Base-by-base conservation (phyloP, 2,329 filamentous ascomycete species). In the Penicillium sp. region DNA sequence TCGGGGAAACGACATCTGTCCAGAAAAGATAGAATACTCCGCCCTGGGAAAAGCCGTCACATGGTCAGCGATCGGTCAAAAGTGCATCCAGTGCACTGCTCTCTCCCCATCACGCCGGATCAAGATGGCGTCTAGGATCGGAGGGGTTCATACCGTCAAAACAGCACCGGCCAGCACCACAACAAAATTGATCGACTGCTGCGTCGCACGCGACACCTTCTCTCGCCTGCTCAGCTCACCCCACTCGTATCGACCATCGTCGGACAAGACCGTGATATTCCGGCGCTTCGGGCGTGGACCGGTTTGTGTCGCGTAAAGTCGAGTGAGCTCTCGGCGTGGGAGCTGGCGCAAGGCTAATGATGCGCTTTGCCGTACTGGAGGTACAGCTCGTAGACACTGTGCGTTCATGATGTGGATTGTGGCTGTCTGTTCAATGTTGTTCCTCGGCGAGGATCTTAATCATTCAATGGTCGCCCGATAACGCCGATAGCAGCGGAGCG, bases 171-270 rank as follows among this genome's bases (percentile, higher is more conserved):
- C 75, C 1, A 89, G 57, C 7, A 96, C 82, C 53, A 96, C 70
- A 56, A 85, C 78, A 56, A 95, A 82, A 69, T 97, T 96, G 74
- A 95, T 85, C 12, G 85, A 86, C 69, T 96, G 91, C 69, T 96
- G 90, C 0, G 88, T 91, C 7, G 89, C 87, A 35, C 91, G 81
- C 25, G 85, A 86, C 3, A 84, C 83, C 68, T 95, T 96, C 66
- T 96, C 91, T 41, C 74, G 74, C 0, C 72, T 74, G 1, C 84
- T 89, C 2, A 97, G 78, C 46, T 93, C 77, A 3, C 75, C 78
- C 91, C 91, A 97, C 4, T 83, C 81, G 1, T 95, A 83, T 54
- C 79, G 78, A 6, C 91, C 91, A 62, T 89, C 86, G 59, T 96
- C 91, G 59, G 89, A 93, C 61, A 90, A 84, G 0, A 91, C 80